Percentiles rank a stretch among this genome's conserved stretches.
Evolutionary conservation across 2,329 filamentous ascomycete genomes (phyloP).

Genomic region (Pestalotiopsis sp.): DNA sequence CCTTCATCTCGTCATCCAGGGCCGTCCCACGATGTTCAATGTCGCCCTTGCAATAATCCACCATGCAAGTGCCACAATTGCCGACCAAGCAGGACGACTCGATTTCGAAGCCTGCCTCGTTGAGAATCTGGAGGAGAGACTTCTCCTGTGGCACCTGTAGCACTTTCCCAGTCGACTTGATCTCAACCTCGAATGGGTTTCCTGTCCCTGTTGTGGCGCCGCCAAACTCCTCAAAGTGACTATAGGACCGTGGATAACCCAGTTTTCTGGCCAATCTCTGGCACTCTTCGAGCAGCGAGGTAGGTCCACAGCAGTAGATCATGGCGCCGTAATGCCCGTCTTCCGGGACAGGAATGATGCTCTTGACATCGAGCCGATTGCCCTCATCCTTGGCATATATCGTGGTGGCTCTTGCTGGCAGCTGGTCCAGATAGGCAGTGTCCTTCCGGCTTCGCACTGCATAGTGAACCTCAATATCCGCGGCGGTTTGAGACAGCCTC

Average conservation of each 20-base stretch:
- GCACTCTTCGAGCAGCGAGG: constrained; percentile 25
- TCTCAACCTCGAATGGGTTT: constrained; percentile 32
- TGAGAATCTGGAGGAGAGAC: constrained; percentile 32
- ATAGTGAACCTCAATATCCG: constrained; percentile 30
- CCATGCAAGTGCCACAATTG: constrained; percentile 34
- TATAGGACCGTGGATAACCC: constrained; percentile 26
- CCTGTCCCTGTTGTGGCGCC: constrained; percentile 27
- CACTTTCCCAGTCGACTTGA: constrained; percentile 26
- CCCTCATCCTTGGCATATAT: constrained; percentile 30
- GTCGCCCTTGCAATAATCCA: constrained; percentile 29
- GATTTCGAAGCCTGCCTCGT: constrained; percentile 34
- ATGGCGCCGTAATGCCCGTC: constrained; percentile 24
- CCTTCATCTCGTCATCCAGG: constrained; percentile 31
- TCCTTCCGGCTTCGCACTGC: constrained; percentile 29
- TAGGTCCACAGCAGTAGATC: constrained; percentile 36
- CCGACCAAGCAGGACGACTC: constrained; percentile 34
- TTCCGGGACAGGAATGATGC: constrained; percentile 34
- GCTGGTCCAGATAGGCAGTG: constrained; percentile 28
- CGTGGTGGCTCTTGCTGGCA: constrained; percentile 25
- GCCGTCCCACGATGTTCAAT: constrained; percentile 31
- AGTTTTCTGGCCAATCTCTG: constrained; percentile 20
- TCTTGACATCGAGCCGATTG: constrained; percentile 32
- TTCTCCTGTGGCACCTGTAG: constrained; percentile 29
- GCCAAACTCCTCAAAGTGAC: constrained; percentile 33
- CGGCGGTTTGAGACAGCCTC: constrained; percentile 17